Evolutionary conservation across 176 grass and related monocot genomes (phyloP).

Genomic region (Tillandsia leiboldiana): DNA sequence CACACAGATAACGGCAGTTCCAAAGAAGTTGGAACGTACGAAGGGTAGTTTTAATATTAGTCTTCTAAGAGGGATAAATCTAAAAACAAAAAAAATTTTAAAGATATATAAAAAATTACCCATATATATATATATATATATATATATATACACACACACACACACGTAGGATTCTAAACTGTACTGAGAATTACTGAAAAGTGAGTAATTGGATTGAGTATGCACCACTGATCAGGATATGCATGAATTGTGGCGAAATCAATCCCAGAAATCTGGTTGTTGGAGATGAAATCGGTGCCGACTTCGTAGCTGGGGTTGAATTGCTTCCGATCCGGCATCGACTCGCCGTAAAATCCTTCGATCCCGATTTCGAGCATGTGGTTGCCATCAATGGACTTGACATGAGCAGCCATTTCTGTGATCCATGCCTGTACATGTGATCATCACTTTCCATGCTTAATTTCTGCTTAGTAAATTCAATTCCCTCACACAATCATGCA

Average conservation of each 20-base stretch:
- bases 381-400: conserved; percentile 66
- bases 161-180: no score
- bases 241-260: conserved; percentile 75
- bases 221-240: conserved; percentile 77
- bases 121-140: no score
- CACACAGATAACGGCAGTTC: no score
- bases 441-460: not conserved
- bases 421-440: conserved; percentile 36
- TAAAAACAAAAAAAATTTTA: no score
- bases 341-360: conserved; percentile 76
- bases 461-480: not conserved
- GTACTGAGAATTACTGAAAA: not conserved
- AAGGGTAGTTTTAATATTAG: no score
- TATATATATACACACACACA: no score
- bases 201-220: not conserved
- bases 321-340: conserved; percentile 30
- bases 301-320: conserved; percentile 50
- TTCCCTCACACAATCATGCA: not conserved
- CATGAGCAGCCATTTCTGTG: conserved; percentile 51
- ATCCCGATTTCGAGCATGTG: conserved; percentile 72
- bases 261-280: conserved; percentile 43
- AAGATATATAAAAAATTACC: no score
- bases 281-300: conserved; percentile 80
- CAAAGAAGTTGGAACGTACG: no score
- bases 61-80: no score